Base-by-base conservation (phyloP, 176 grass and related monocot species). In the Oryza coarctata region DNA sequence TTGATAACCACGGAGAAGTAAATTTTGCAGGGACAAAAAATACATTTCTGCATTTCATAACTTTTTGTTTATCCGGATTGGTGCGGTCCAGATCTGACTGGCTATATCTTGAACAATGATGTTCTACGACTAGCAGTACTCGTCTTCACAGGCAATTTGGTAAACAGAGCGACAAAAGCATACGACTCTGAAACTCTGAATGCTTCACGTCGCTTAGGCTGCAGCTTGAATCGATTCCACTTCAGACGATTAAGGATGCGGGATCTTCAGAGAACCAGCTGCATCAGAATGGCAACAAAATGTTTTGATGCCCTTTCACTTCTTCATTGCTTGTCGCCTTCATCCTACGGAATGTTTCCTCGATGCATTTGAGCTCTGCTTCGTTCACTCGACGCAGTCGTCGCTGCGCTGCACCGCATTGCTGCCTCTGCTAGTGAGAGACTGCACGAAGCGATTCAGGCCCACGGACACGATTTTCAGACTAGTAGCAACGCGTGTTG, bases 251-350 rank as follows among this genome's bases (percentile, higher is more conserved):
- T 14, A 63, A n/a, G 12, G 38, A 15, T 13, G 28, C 69, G n/a
- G 3, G 13, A 30, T 5, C 20, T 55, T 44, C 68, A 82, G 68
- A 62, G 27, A 1, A 33, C 55, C 68, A 62, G 27, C 55, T 38
- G 50, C 35, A n/a, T 31, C 57, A 27, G 80, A 23, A 8, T 26
- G 20, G 20, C 39, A 83, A 65, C 29, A 76, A 84, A 84, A 84
- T 36, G 82, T 4, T 23, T 14, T n/a, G 63, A 68, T 30, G 71
- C 75, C 14, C 40, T 49, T 23, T 13, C 49, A 22, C 18, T 55
- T 22, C 18, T 52, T 6, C 67, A 3, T 35, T 26, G 68, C 18
- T 22, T 22, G 36, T 25, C 35, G 11, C 6, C 68, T 25, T 23
- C 67, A 23, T 17, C 20, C 47, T 34, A n/a, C 15, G 13, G 35